Evolutionary conservation across 106 monocot species (phyloP), one percentile per base, ranked within the genome.

Genomic region (Xerophyta viscosa): DNA sequence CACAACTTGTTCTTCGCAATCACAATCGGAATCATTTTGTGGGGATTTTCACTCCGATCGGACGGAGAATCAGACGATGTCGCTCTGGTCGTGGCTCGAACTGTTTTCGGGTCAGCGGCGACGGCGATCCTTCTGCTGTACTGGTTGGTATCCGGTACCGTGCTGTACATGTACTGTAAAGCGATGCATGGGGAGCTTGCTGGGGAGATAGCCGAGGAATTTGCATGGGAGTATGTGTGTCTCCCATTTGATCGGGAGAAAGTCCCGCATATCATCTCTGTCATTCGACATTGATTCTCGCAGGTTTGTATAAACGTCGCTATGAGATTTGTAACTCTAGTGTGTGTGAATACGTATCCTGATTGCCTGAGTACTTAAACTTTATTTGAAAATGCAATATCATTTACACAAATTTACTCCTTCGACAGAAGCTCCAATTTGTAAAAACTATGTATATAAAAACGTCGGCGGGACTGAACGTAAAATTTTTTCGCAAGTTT

Each of bases 111-210:
- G 20, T 66, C 70, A 2, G 66, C 59, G 0, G 24, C 63, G 5
- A 54, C 57, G 12, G 31, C 68, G 24, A 20, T 75, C 49, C 47
- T 84, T 20, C 51, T 84, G 29, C 50, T 75, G 6, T 84, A 71
- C 31, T 63, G 59, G 45, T 19, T 75, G 4, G 78, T 79, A 31
- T 55, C 67, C 0, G 56, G 28, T 20, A 71, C 30, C 7, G 79
- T 75, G 48, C 18, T 83, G 47, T 79, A 75, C 48, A 46, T 84
- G 67, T 71, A 79, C 61, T 79, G 78, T 61, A 78, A 79, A 41
- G 84, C 75, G 6, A 45, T 84, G 46, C 60, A 79, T 12, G 84
- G 84, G 31, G 84, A 84, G 75, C 84, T 84, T 22, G 70, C 70
- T 0, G 66, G 46, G 23, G 83, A 83, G 74, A 74, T 83, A 13